These are phyloP conservation scores for Cryptococcus sp. DNA, from an alignment of 1,284 basidiomycete genomes.

Conservation along the genomic window DNA sequence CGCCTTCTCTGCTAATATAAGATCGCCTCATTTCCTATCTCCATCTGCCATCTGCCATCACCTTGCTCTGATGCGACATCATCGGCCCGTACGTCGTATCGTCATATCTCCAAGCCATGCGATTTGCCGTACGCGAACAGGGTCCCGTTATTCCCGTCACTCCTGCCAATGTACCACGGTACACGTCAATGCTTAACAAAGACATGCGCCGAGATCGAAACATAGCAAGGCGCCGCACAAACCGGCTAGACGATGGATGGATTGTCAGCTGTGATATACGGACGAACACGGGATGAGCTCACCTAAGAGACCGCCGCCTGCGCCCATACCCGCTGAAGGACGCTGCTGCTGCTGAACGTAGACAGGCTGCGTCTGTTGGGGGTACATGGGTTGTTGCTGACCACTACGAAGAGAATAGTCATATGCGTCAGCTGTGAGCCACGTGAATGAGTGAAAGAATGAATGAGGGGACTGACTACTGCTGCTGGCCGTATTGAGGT, in stretches of 20 bases:
- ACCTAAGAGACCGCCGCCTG: conserved; percentile 19
- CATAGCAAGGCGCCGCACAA: conserved; percentile 26
- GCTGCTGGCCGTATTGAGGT: neutral
- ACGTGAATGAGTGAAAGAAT: too few species aligned
- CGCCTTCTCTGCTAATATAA: too few species aligned
- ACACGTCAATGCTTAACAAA: conserved; percentile 7
- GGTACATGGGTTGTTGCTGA: conserved; percentile 18
- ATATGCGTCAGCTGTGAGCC: too few species aligned
- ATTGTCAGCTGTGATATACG: neutral
- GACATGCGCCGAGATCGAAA: conserved; percentile 28
- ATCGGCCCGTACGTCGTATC: too few species aligned
- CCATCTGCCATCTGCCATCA: too few species aligned
- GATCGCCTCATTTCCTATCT: too few species aligned
- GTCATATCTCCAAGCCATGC: too few species aligned
- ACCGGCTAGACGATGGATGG: conserved; percentile 15
- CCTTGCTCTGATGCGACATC: too few species aligned
- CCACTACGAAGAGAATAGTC: conserved; percentile 12
- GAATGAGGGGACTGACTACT: conserved; percentile 12
- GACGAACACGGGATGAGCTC: neutral
- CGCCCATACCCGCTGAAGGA: conserved; percentile 9
- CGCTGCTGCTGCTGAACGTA: conserved; percentile 13
- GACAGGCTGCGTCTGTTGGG: conserved; percentile 15
- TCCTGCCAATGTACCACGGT: too few species aligned
- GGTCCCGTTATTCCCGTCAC: too few species aligned
- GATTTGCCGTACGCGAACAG: too few species aligned